Evolutionary conservation across 192 early-diverging fungal genomes (phyloP).

Genomic region (Coemansia sp.): DNA sequence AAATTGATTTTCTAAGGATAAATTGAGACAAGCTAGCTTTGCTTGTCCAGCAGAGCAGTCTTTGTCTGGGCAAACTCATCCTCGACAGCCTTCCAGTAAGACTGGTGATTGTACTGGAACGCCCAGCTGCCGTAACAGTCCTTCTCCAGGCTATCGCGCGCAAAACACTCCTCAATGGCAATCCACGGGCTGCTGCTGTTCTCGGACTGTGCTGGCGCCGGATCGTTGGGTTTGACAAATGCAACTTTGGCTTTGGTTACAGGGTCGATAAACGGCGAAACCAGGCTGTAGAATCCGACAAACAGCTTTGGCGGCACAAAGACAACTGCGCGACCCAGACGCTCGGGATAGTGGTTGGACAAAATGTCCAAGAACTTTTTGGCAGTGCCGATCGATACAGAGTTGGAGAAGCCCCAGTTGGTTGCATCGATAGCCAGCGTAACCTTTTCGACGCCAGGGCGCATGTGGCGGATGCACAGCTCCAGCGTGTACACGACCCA

Average conservation of each 20-base stretch:
- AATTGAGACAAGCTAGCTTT: slow-evolving; percentile 1
- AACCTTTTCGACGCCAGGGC: slow-evolving; percentile 71
- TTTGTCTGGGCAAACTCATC: slow-evolving; percentile 47
- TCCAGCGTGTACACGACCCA: slow-evolving; percentile 85
- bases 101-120: slow-evolving; percentile 67
- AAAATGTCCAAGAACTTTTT: slow-evolving; percentile 81
- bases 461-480: slow-evolving; percentile 68
- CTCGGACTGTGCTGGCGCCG: slow-evolving; percentile 1
- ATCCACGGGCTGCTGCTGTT: slow-evolving; percentile 39
- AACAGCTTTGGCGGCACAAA: slow-evolving; percentile 86
- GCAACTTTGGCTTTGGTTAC: slow-evolving; percentile 85
- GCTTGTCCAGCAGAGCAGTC: slow-evolving; percentile 18
- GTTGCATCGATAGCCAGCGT: slow-evolving; percentile 82
- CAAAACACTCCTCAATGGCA: slow-evolving; percentile 41
- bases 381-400: slow-evolving; percentile 68
- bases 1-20: slow-evolving; percentile 1
- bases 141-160: slow-evolving; percentile 54
- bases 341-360: slow-evolving; percentile 88
- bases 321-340: slow-evolving; percentile 68
- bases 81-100: slow-evolving; percentile 65
- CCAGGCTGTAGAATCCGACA: slow-evolving; percentile 74
- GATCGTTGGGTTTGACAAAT: slow-evolving; percentile 69
- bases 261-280: slow-evolving; percentile 90
- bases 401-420: slow-evolving; percentile 63
- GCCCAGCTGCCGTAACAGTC: slow-evolving; percentile 73